These are phyloP conservation scores for Passiflora organensis DNA, from an alignment of 345 rosid genomes.

Conservation along the genomic window DNA sequence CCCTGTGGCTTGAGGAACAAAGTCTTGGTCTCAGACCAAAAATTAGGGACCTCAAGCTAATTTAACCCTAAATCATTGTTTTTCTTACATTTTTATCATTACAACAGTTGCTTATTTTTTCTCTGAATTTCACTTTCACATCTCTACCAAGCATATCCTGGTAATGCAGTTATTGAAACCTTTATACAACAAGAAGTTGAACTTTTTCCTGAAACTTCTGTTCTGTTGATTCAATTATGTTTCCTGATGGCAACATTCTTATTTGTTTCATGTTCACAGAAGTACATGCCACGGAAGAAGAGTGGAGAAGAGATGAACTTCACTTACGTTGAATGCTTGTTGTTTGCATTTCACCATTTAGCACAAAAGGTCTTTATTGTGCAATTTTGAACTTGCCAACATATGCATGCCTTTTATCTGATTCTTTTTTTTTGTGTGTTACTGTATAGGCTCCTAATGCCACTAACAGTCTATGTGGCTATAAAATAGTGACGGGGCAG, in stretches of 20 bases:
- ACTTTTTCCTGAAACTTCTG: neutral
- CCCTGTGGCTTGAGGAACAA: too few relatives aligned
- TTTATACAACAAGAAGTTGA: neutral
- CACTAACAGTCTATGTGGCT: slow-evolving; percentile 89
- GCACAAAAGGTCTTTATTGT: slow-evolving; percentile 70
- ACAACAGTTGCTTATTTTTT: neutral
- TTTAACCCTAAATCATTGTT: too few relatives aligned
- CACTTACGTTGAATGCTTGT: slow-evolving; percentile 88
- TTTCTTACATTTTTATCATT: too few relatives aligned
- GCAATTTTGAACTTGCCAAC: slow-evolving; percentile 8
- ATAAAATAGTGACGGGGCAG: slow-evolving; percentile 94
- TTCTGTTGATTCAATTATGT: neutral
- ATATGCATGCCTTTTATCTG: neutral
- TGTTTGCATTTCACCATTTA: slow-evolving; percentile 82
- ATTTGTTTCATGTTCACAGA: slow-evolving; percentile 43
- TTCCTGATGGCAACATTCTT: too few relatives aligned
- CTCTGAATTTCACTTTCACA: slow-evolving; percentile 2
- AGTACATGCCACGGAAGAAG: slow-evolving; percentile 88
- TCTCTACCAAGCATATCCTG: neutral
- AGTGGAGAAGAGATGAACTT: slow-evolving; percentile 95
- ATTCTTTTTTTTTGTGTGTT: slow-evolving; percentile 25
- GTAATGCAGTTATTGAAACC: neutral
- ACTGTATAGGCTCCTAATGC: slow-evolving; percentile 87
- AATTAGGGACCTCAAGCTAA: too few relatives aligned
- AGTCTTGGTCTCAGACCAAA: too few relatives aligned